Base-by-base conservation (phyloP, 208 protist genomes). In the Lotmaria passim region DNA sequence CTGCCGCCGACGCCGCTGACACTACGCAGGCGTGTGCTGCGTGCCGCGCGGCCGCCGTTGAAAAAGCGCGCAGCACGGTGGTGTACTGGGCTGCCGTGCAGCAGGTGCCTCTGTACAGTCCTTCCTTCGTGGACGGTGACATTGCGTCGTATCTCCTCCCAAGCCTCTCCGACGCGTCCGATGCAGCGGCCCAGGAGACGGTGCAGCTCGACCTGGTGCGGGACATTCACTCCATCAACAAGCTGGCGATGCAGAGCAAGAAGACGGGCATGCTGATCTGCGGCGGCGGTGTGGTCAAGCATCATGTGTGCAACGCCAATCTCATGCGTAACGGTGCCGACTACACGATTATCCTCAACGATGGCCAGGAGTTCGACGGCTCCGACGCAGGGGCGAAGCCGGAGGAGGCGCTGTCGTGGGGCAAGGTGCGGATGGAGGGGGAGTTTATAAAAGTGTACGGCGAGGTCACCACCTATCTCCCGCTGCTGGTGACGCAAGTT, bases 241-340 rank as follows among this genome's bases (percentile, higher is more conserved):
- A 92, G 65, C 63, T 94, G 31, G 97, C 98, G 3, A 92, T 99
- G 77, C 85, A 84, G 30, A 94, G 98, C 39, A 82, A 87, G 48
- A 79, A 96, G 43, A 99, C 96, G 7, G 99, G 98, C 23, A 98
- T 99, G 88, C 81, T 99, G 50, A 99, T 99, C 73, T 87, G 99
- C 26, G 98, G 98, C 33, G 98, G 98, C 46, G 98, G 98, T 47
- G 87, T 99, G 1, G 86, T 99, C 63, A 99, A 99, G 86, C 98
- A 99, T 78, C 98, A 99, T 83, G 97, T 99, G 38, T 98, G 94
- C 75, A 99, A 99, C 75, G 99, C 99, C 15, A 99, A 99, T 71
- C 83, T 99, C 0, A 99, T 99, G 96, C 94, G 99, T 43, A 99
- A 99, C 79, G 99, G 99, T 33, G 98, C 99, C 0, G 98, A 99